Base-by-base conservation (phyloP, 1,284 basidiomycete species). In the Singerocomus inundabilis region DNA sequence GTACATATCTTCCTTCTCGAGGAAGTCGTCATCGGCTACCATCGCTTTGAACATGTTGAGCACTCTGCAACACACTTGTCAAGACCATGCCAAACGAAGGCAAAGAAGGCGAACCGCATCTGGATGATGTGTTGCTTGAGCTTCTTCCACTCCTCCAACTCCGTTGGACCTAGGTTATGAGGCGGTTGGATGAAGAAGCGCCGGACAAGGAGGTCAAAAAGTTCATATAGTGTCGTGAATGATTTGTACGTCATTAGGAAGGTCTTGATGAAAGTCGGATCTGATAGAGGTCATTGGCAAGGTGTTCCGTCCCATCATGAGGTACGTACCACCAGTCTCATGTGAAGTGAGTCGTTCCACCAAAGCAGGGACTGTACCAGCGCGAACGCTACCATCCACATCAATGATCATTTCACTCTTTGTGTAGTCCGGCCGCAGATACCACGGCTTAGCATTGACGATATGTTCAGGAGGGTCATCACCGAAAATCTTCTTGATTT, bases 161-260 rank as follows among this genome's bases (percentile, higher is more conserved):
- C 88, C 1, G 76, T 67, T 1, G 77, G 70, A 6, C 72, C 77
- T 16, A 99, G 68, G 10, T 80, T 84, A 0, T 80, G 74, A 0
- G 96, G 97, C 12, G 89, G 78, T 39, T 81, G 72, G 36, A 97
- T 87, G 60, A 80, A 81, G 72, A 94, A 99, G 6, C 97, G 85
- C 49, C 82, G 78, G 10, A 91, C 81, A 25, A 99, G 81, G n/a
- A 92, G 75, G 46, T 93, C 85, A 51, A 98, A 87, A 21, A 99
- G 72, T 52, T 93, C 88, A 49, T 92, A 81, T 16, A 93, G 75
- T 1, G 86, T 88, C 13, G 92, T 93, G 69, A 99, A 99, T 0
- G 93, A 96, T 59, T 95, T 93, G 76, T 94, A 98, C 1, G 97
- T 99, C 81, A 98, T 89, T 54, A 99, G 70, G 80, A 99, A 99